A percentile compares a stretch with the other conserved stretches of the same genome.
Evolutionary conservation across 768 basidiomycete genomes (phyloP).

Genomic region (Russula griseocarnosa): DNA sequence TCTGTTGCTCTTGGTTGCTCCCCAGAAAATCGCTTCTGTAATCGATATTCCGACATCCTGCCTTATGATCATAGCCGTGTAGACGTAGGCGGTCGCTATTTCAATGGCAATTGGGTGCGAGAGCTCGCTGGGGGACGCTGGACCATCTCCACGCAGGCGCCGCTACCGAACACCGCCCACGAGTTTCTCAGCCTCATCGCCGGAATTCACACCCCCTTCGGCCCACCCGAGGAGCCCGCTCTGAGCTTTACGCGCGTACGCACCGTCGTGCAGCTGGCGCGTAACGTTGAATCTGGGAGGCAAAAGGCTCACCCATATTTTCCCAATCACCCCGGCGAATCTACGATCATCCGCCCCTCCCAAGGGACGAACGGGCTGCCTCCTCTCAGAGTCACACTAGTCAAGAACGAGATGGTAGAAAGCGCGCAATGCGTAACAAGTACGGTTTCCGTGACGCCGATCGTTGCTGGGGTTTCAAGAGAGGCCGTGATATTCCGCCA

Average conservation of each 20-base stretch:
- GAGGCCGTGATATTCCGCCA: conserved; percentile 58
- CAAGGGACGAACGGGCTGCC: conserved; percentile 35
- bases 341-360: conserved; percentile 45
- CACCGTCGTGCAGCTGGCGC: conserved; percentile 81
- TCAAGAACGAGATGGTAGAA: conserved; percentile 43
- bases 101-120: conserved; percentile 85
- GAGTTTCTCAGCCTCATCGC: conserved; percentile 68
- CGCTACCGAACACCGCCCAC: conserved; percentile 63
- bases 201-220: conserved; percentile 42
- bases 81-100: conserved; percentile 54
- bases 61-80: conserved; percentile 84
- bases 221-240: conserved; percentile 29
- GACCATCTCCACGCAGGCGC: conserved; percentile 88
- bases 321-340: conserved; percentile 53
- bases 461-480: conserved; percentile 31
- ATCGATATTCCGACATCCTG: conserved; percentile 70
- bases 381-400: conserved; percentile 56
- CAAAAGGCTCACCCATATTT: conserved; percentile 80
- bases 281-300: conserved; percentile 60
- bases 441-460: conserved; percentile 50
- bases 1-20: conserved; percentile 49
- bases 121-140: conserved; percentile 67
- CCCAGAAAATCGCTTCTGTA: conserved; percentile 44
- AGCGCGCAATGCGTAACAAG: conserved; percentile 61
- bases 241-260: conserved; percentile 47